Percentiles rank a stretch among this genome's conserved stretches.
phyloP scores from a whole-genome alignment of 2,329 filamentous ascomycete species.

The Beauveria scarabaeidicola region DNA sequence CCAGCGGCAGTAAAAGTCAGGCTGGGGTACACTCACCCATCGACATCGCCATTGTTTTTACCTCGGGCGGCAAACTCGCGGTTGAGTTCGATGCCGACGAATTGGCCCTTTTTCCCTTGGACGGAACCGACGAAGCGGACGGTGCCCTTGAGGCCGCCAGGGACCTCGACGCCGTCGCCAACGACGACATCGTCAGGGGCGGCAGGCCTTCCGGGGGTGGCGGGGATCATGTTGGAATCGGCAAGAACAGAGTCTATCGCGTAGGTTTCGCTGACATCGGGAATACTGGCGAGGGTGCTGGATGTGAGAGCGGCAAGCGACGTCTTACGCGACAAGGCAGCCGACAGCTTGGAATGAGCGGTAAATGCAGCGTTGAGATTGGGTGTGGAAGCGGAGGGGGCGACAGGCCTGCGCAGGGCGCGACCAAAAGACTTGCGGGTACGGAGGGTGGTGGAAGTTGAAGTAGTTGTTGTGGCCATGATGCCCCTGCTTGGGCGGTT shows the following conservation, averaged over 20 bases:
- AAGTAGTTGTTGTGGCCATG: slow-evolving; percentile 11
- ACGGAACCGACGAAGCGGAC: slow-evolving; percentile 86
- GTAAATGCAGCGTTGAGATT: slow-evolving; percentile 47
- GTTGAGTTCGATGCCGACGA: slow-evolving; percentile 85
- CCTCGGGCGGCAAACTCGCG: slow-evolving; percentile 72
- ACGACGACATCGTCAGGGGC: slow-evolving; percentile 60
- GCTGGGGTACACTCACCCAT: slow-evolving; percentile 55
- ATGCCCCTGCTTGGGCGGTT: slow-evolving; percentile 6
- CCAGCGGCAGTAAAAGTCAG: not conserved
- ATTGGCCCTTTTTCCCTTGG: slow-evolving; percentile 79
- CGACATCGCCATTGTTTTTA: slow-evolving; percentile 94
- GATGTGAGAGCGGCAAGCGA: slow-evolving; percentile 62
- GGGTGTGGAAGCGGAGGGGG: slow-evolving; percentile 45
- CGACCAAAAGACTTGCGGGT: slow-evolving; percentile 19
- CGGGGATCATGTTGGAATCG: slow-evolving; percentile 40
- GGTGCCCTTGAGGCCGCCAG: slow-evolving; percentile 82
- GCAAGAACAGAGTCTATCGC: slow-evolving; percentile 45
- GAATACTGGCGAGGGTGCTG: slow-evolving; percentile 54
- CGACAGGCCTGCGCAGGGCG: slow-evolving; percentile 35
- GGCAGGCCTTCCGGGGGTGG: slow-evolving; percentile 48
- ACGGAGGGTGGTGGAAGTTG: slow-evolving; percentile 11
- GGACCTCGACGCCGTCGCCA: slow-evolving; percentile 83
- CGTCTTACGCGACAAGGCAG: slow-evolving; percentile 55
- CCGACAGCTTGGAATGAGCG: slow-evolving; percentile 38
- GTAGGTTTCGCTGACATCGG: slow-evolving; percentile 58